phyloP scores from a whole-genome alignment of 106 monocot genomes.

The Acorus calamus region DNA sequence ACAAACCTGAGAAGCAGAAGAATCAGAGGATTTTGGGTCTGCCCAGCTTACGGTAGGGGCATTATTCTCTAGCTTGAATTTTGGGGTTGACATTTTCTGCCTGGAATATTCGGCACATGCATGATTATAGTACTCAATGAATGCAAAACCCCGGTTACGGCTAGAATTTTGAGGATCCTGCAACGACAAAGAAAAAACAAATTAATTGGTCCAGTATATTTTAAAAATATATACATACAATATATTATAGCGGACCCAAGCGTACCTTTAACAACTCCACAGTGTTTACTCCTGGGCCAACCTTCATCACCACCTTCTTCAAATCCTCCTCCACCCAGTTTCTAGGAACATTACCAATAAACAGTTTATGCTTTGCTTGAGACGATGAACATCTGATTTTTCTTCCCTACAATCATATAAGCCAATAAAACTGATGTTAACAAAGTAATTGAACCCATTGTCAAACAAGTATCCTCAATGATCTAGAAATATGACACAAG shows the following conservation, averaged over 20 bases:
- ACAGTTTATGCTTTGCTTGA: slow-evolving; percentile 70
- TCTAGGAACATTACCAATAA: slow-evolving; percentile 82
- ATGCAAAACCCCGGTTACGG: slow-evolving; percentile 79
- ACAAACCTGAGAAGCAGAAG: slow-evolving; percentile 63
- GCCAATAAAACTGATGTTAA: not conserved
- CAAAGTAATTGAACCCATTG: not conserved
- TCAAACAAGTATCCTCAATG: too few species aligned
- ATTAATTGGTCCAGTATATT: not conserved
- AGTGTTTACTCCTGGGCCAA: slow-evolving; percentile 62
- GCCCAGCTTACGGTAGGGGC: slow-evolving; percentile 94
- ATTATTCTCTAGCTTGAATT: slow-evolving; percentile 79
- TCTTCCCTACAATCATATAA: slow-evolving; percentile 42
- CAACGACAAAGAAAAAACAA: not conserved
- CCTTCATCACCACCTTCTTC: slow-evolving; percentile 37
- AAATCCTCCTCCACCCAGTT: slow-evolving; percentile 66
- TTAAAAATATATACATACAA: too few species aligned
- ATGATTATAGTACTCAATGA: slow-evolving; percentile 92
- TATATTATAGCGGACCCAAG: too few species aligned
- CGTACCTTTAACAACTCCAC: slow-evolving; percentile 72
- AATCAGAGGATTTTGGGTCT: slow-evolving; percentile 61
- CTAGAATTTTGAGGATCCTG: slow-evolving; percentile 61
- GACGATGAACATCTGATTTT: slow-evolving; percentile 70
- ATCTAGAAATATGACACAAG: too few species aligned
- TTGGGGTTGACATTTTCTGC: slow-evolving; percentile 65
- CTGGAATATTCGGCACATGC: slow-evolving; percentile 90